These are phyloP conservation scores for Polygonum maritimum DNA, from an alignment of 148 eudicot genomes.

Conservation along the genomic window DNA sequence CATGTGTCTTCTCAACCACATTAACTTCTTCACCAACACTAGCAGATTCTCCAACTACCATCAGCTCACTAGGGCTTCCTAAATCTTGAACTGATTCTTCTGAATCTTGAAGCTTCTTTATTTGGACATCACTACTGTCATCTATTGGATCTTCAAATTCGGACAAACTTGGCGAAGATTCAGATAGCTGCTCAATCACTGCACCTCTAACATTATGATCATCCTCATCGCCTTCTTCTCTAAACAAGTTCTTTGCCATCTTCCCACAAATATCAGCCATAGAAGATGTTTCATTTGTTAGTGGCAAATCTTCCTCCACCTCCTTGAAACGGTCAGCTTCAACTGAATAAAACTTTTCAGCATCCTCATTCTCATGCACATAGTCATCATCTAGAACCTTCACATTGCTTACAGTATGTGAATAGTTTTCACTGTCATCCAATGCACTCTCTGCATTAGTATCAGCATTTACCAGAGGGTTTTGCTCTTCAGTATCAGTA, in stretches of 20 bases:
- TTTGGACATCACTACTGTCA: conserved; percentile 13
- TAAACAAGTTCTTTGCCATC: conserved; percentile 3
- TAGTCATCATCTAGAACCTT: conserved; percentile 3
- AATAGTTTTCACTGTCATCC: conserved; percentile 13
- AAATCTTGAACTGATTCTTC: neutral
- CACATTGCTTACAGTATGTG: conserved; percentile 15
- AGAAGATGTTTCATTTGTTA: neutral
- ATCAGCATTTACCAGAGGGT: neutral
- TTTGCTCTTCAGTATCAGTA: conserved; percentile 13
- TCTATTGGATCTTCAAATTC: conserved; percentile 14
- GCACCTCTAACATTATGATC: conserved; percentile 6
- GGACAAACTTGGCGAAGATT: conserved; percentile 7
- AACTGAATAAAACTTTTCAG: conserved; percentile 12
- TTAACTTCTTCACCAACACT: neutral
- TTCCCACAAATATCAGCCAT: conserved; percentile 15
- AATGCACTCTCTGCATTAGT: neutral
- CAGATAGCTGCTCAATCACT: conserved; percentile 10
- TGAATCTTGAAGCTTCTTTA: conserved; percentile 7
- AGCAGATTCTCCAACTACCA: neutral
- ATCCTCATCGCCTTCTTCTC: conserved; percentile 5
- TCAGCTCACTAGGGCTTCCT: conserved; percentile 9
- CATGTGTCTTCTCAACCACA: neutral
- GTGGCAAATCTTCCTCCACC: conserved; percentile 11
- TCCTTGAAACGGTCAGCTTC: conserved; percentile 14
- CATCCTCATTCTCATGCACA: neutral